Evolutionary conservation across 2,329 filamentous ascomycete species (phyloP).

Genomic region (Clonostachys sp.): DNA sequence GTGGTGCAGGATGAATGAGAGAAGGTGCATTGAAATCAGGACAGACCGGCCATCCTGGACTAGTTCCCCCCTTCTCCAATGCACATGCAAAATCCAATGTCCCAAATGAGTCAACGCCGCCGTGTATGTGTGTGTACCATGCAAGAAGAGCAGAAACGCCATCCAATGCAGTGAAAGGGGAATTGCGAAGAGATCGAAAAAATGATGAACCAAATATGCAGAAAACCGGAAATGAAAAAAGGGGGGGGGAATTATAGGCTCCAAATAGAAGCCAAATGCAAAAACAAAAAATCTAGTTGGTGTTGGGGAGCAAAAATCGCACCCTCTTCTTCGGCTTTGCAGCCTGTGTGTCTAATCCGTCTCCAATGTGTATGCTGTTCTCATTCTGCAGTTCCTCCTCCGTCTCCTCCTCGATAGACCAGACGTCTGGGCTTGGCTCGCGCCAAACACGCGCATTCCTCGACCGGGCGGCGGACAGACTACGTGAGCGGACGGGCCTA

Average conservation of each 20-base stretch:
- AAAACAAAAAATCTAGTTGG: constrained; percentile 17
- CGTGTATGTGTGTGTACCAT: too few species aligned
- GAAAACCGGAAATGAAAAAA: constrained; percentile 2
- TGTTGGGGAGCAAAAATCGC: constrained; percentile 44
- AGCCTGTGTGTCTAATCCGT: constrained; percentile 19
- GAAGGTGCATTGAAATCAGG: too few species aligned
- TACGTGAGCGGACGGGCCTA: constrained; percentile 17
- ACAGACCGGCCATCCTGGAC: too few species aligned
- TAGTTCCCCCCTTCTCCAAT: too few species aligned
- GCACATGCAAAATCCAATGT: too few species aligned
- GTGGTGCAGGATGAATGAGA: too few species aligned
- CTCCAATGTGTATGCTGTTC: constrained; percentile 2
- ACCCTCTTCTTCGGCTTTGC: constrained; percentile 52
- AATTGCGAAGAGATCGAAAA: neutral
- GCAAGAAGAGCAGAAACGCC: neutral
- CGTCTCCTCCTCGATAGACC: constrained; percentile 55
- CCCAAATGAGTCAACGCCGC: too few species aligned
- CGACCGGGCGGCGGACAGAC: constrained; percentile 16
- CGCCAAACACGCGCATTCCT: constrained; percentile 44
- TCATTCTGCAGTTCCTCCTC: constrained; percentile 46
- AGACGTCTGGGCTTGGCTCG: constrained; percentile 55
- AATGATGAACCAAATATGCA: neutral
- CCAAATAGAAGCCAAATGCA: neutral
- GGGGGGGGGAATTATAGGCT: constrained; percentile 1
- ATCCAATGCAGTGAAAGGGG: neutral